Evolutionary conservation across 495 filamentous ascomycete species (phyloP).

Genomic region (Aspergillus funiculosus): DNA sequence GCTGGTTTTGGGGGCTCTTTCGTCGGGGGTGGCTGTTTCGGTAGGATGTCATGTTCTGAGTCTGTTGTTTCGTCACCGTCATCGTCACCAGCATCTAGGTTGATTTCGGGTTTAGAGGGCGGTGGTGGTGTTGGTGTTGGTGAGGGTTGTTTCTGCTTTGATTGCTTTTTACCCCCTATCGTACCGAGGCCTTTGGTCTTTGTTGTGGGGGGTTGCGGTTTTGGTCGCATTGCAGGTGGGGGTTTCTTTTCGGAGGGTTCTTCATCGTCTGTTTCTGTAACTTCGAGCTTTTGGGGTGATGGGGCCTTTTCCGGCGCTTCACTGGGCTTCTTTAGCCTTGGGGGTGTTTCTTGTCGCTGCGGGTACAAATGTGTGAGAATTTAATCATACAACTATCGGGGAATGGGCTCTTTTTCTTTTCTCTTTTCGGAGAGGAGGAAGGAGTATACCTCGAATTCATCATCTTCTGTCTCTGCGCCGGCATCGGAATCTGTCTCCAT

Average conservation of each 20-base stretch:
- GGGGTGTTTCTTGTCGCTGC: constrained; percentile 39
- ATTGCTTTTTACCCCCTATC: constrained; percentile 21
- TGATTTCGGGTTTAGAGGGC: not conserved
- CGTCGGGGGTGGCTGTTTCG: not conserved
- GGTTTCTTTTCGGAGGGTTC: not conserved
- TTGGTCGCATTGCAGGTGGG: constrained; percentile 7
- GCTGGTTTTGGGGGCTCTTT: constrained; percentile 15
- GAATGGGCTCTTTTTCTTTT: too few relatives aligned
- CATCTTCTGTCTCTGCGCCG: constrained; percentile 24
- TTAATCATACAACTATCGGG: too few relatives aligned
- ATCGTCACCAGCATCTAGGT: too few relatives aligned
- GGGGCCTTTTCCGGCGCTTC: not conserved
- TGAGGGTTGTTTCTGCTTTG: constrained; percentile 3
- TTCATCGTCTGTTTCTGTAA: constrained; percentile 3
- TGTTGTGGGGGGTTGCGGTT: constrained; percentile 8
- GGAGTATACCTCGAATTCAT: constrained; percentile 43
- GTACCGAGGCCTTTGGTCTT: constrained; percentile 16
- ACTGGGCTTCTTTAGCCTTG: constrained; percentile 22
- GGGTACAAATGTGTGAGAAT: not conserved
- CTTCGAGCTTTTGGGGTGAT: not conserved
- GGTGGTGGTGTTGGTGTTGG: constrained; percentile 4
- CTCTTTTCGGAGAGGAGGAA: too few relatives aligned
- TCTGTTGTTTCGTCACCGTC: constrained; percentile 4
- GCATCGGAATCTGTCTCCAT: constrained; percentile 18
- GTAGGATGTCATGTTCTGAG: not conserved